These are phyloP conservation scores for Scortechinia acanthostroma DNA, from an alignment of 2,329 filamentous ascomycete species.

Conservation along the genomic window DNA sequence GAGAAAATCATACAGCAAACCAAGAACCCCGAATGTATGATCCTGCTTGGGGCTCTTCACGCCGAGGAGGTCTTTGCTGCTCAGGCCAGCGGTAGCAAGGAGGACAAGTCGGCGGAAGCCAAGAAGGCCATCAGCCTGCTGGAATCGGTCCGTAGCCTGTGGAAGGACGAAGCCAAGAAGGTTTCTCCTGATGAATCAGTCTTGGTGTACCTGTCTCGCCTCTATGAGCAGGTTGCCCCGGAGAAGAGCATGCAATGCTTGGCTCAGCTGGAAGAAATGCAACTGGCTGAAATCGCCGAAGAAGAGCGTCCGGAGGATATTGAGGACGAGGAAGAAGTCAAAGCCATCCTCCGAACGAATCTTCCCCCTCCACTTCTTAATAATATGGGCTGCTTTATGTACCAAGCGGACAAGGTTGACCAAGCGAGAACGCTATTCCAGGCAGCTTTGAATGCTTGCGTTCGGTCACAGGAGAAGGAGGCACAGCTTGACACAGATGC, in stretches of 20 bases:
- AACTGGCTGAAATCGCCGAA: slow-evolving; percentile 52
- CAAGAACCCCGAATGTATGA: slow-evolving; percentile 56
- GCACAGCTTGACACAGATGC: slow-evolving; percentile 59
- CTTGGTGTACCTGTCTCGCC: slow-evolving; percentile 62
- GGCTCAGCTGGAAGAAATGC: slow-evolving; percentile 62
- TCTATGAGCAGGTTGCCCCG: slow-evolving; percentile 61
- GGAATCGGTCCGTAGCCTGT: slow-evolving; percentile 59
- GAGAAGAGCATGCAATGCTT: slow-evolving; percentile 68
- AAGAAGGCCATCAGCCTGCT: slow-evolving; percentile 62
- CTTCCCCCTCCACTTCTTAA: slow-evolving; percentile 67
- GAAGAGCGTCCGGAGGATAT: slow-evolving; percentile 40
- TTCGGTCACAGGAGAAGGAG: slow-evolving; percentile 53
- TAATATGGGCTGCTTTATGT: slow-evolving; percentile 71
- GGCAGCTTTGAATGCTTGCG: slow-evolving; percentile 59
- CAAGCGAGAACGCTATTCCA: slow-evolving; percentile 62
- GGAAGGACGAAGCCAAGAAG: slow-evolving; percentile 66
- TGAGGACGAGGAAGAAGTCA: slow-evolving; percentile 37
- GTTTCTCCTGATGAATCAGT: slow-evolving; percentile 60
- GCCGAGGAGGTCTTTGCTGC: slow-evolving; percentile 64
- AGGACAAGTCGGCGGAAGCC: slow-evolving; percentile 57
- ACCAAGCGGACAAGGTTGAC: slow-evolving; percentile 55
- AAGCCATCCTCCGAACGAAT: slow-evolving; percentile 43
- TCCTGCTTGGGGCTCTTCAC: slow-evolving; percentile 60
- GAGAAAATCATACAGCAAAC: slow-evolving; percentile 65
- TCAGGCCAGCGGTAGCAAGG: slow-evolving; percentile 45